phyloP scores from a whole-genome alignment of 2,329 filamentous ascomycete genomes.

The Rutstroemia sp. region DNA sequence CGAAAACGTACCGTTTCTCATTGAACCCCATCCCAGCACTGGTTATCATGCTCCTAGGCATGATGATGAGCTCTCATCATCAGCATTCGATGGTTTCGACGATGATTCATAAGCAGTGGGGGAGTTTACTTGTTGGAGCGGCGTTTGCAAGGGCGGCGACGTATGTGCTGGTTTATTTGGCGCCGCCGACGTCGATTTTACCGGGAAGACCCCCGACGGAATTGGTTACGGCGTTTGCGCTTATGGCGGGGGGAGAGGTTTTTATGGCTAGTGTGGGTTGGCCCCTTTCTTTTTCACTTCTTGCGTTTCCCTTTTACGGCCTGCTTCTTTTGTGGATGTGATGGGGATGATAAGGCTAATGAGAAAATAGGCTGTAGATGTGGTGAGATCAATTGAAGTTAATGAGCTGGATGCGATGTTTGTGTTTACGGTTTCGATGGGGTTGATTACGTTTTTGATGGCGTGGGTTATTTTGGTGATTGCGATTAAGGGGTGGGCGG shows the following conservation, averaged over 20 bases:
- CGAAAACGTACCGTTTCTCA: constrained; percentile 64
- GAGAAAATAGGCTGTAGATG: constrained; percentile 57
- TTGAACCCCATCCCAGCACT: constrained; percentile 85
- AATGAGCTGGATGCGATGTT: constrained; percentile 86
- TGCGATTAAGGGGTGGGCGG: constrained; percentile 82
- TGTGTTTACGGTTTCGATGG: constrained; percentile 82
- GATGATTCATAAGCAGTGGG: constrained; percentile 95
- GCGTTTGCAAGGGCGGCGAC: constrained; percentile 71
- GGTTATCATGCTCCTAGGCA: constrained; percentile 77
- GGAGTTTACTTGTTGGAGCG: constrained; percentile 72
- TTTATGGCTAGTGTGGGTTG: constrained; percentile 81
- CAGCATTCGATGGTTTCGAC: constrained; percentile 67
- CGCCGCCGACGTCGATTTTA: constrained; percentile 70
- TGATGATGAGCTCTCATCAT: constrained; percentile 94
- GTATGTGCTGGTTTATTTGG: constrained; percentile 72
- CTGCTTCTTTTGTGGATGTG: background rate
- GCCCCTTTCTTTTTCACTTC: too few relatives aligned
- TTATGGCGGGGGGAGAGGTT: constrained; percentile 79
- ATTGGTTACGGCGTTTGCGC: constrained; percentile 76
- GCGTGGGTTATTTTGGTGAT: constrained; percentile 73
- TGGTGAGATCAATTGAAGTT: constrained; percentile 66
- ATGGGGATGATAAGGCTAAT: constrained; percentile 16
- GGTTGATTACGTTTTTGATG: constrained; percentile 75
- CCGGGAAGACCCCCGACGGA: constrained; percentile 85
- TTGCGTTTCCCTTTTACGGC: background rate